Evolutionary conservation across 2,329 filamentous ascomycete genomes (phyloP).

Genomic region (Fusarium sp.): DNA sequence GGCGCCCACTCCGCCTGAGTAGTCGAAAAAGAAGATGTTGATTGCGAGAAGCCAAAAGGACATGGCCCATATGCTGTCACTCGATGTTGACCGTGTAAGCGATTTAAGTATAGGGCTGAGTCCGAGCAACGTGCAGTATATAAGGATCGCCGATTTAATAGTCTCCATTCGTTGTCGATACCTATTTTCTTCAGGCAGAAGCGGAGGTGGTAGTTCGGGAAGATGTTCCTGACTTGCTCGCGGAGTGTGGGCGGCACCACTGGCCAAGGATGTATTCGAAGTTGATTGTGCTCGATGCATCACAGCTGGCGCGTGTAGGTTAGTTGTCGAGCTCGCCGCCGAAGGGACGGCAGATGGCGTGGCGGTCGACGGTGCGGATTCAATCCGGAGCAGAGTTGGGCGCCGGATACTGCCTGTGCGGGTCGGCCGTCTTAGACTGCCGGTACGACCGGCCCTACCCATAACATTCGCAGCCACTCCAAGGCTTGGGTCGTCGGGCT

Average conservation of each 20-base stretch:
- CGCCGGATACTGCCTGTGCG: slow-evolving; percentile 55
- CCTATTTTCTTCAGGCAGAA: slow-evolving; percentile 54
- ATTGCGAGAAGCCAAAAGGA: slow-evolving; percentile 92
- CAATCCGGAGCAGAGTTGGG: slow-evolving; percentile 47
- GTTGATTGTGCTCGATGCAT: slow-evolving; percentile 61
- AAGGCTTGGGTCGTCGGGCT: slow-evolving; percentile 56
- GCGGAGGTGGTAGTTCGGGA: slow-evolving; percentile 45
- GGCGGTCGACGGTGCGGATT: slow-evolving; percentile 44
- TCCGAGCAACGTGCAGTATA: slow-evolving; percentile 91
- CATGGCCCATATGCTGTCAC: slow-evolving; percentile 97
- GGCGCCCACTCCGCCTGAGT: slow-evolving; percentile 74
- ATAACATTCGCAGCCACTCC: slow-evolving; percentile 52
- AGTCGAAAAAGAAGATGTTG: slow-evolving; percentile 99
- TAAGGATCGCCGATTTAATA: slow-evolving; percentile 90
- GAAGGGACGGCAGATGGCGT: slow-evolving; percentile 45
- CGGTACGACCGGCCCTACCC: slow-evolving; percentile 52
- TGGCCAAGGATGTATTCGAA: slow-evolving; percentile 66
- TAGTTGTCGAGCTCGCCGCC: slow-evolving; percentile 61
- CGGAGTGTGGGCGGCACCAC: slow-evolving; percentile 40
- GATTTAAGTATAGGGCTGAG: slow-evolving; percentile 96
- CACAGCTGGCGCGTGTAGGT: slow-evolving; percentile 50
- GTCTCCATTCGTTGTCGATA: slow-evolving; percentile 74
- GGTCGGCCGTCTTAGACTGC: slow-evolving; percentile 50
- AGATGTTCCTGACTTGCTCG: slow-evolving; percentile 49
- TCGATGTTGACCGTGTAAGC: slow-evolving; percentile 90